A percentile compares a stretch with the other conserved stretches of the same genome.
These are phyloP conservation scores for Ananas comosus DNA, from an alignment of 176 grass and related monocot genomes.

Conservation along the genomic window DNA sequence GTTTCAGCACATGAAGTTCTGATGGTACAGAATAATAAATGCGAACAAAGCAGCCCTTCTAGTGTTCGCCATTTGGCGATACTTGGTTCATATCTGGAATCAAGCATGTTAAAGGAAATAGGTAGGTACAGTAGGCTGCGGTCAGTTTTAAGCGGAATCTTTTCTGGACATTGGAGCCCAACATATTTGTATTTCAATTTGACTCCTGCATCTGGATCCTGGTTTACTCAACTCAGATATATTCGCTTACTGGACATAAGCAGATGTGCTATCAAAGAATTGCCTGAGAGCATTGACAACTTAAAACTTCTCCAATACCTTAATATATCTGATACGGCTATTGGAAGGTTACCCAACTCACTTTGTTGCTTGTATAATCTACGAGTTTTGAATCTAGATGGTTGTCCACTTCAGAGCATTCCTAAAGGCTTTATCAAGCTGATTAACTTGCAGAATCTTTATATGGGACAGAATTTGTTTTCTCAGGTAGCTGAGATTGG, in stretches of 20 bases:
- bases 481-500: slow-evolving; percentile 26
- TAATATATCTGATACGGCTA: background rate
- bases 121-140: background rate
- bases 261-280: background rate
- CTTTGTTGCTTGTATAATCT: slow-evolving; percentile 19
- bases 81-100: background rate
- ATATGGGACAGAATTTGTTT: background rate
- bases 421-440: background rate
- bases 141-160: background rate
- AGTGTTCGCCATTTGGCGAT: slow-evolving; percentile 17
- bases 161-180: too few species aligned
- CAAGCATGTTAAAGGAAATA: background rate
- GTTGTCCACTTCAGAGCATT: background rate
- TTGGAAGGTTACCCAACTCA: slow-evolving; percentile 14
- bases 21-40: slow-evolving; percentile 1
- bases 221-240: background rate
- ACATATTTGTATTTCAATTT: background rate
- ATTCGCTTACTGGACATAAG: slow-evolving; percentile 4
- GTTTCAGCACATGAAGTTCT: slow-evolving; percentile 14
- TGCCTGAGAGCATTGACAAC: slow-evolving; percentile 18
- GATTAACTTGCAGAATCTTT: slow-evolving; percentile 13
- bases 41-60: background rate
- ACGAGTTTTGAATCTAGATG: slow-evolving; percentile 9
- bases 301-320: slow-evolving; percentile 21
- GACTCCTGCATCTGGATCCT: background rate